Conservation (phyloP, 164 flowering plant species). For the Nelumbo lutea region DNA sequence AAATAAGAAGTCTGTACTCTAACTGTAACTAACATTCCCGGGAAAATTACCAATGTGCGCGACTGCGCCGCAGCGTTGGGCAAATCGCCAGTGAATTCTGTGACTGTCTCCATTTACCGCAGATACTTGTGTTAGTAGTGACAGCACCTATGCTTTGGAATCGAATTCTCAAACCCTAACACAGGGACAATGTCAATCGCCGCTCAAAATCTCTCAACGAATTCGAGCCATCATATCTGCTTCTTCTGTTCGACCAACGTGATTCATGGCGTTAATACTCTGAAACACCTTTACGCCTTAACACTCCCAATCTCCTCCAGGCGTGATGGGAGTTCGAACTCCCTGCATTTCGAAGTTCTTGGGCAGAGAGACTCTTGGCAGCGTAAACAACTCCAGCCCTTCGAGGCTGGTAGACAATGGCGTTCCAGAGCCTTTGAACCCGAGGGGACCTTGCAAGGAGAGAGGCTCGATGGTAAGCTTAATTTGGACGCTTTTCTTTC, state of each 20-base stretch:
- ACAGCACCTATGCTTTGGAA: too few relatives aligned
- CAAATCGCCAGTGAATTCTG: too few relatives aligned
- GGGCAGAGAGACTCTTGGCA: not conserved
- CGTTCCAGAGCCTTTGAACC: slow-evolving; percentile 18
- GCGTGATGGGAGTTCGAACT: not conserved
- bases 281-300: not conserved
- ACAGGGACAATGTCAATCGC: slow-evolving; percentile 20
- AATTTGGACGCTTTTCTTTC: slow-evolving; percentile 52
- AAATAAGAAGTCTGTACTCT: too few relatives aligned
- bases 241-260: not conserved
- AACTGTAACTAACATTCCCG: too few relatives aligned
- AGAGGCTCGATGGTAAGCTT: slow-evolving; percentile 9
- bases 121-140: too few relatives aligned
- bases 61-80: too few relatives aligned
- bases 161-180: too few relatives aligned
- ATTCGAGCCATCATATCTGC: slow-evolving; percentile 6
- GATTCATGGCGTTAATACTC: not conserved
- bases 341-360: slow-evolving; percentile 8
- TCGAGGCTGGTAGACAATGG: not conserved
- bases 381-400: not conserved
- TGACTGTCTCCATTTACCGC: too few relatives aligned
- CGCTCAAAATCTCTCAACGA: slow-evolving; percentile 17
- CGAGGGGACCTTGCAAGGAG: slow-evolving; percentile 10
- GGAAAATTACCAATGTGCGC: too few relatives aligned
- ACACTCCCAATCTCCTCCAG: slow-evolving; percentile 2